Evolutionary conservation across 495 filamentous ascomycete species (phyloP).

Genomic region (Cercophora sp.): DNA sequence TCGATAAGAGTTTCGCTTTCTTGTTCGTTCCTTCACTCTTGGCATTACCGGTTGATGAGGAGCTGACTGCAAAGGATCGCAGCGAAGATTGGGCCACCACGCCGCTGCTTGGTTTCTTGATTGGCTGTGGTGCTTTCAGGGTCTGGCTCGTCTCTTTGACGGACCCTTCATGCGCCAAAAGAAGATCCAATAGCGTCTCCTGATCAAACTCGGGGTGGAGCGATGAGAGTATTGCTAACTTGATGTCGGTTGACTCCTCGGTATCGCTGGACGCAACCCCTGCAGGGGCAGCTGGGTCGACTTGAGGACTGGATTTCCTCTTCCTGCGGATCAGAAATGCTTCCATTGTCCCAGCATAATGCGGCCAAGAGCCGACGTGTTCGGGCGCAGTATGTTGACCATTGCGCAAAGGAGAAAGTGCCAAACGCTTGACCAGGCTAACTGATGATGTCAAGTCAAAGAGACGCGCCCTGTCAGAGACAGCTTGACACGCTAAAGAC

Average conservation of each 20-base stretch:
- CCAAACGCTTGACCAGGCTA: too few species aligned
- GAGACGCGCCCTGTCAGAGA: too few species aligned
- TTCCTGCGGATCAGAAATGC: constrained; percentile 43
- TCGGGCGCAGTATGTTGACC: too few species aligned
- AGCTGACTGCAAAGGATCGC: constrained; percentile 40
- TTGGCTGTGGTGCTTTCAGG: constrained; percentile 32
- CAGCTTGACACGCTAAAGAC: neutral
- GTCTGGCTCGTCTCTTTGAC: constrained; percentile 58
- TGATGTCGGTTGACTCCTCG: constrained; percentile 80
- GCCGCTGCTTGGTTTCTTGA: constrained; percentile 29
- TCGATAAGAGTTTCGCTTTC: constrained; percentile 51
- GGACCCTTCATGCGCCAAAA: constrained; percentile 73
- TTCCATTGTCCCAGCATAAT: constrained; percentile 32
- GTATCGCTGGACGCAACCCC: constrained; percentile 15
- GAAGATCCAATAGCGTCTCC: constrained; percentile 67
- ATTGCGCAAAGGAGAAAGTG: too few species aligned
- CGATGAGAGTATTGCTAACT: constrained; percentile 77
- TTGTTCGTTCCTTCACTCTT: constrained; percentile 26
- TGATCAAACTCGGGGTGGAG: constrained; percentile 62
- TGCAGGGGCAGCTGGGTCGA: neutral
- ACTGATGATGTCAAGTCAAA: too few species aligned
- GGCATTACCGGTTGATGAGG: constrained; percentile 25
- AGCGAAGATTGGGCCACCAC: constrained; percentile 58
- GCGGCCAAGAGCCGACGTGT: too few species aligned
- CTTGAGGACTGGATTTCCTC: constrained; percentile 32